phyloP scores from a whole-genome alignment of 1,284 basidiomycete genomes.

The Sanghuangporus baumii region DNA sequence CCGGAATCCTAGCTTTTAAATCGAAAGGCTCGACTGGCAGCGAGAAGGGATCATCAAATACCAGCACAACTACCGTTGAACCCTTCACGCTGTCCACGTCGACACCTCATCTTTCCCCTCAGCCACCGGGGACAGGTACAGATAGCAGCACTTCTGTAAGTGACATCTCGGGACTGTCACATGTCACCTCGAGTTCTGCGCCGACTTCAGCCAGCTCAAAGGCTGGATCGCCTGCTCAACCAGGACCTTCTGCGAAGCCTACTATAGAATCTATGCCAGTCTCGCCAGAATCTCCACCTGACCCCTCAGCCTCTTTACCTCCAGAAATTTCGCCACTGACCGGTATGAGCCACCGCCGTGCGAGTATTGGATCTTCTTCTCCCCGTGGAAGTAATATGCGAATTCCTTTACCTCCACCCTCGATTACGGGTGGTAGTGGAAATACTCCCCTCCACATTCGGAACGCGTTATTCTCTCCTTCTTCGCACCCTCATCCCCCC shows the following conservation, averaged over 20 bases:
- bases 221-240: constrained; percentile 3
- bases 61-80: background rate
- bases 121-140: background rate
- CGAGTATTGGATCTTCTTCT: constrained; percentile 14
- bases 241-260: background rate
- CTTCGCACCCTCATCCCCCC: constrained; percentile 1
- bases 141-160: constrained; percentile 13
- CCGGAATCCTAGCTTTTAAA: background rate
- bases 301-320: constrained; percentile 3
- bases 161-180: constrained; percentile 11
- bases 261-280: background rate
- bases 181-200: constrained; percentile 14
- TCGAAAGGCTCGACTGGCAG: background rate
- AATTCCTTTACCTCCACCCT: constrained; percentile 14
- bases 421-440: constrained; percentile 2
- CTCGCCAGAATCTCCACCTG: background rate
- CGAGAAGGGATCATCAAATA: background rate
- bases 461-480: constrained; percentile 6
- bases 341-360: constrained; percentile 14
- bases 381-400: background rate
- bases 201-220: constrained; percentile 18
- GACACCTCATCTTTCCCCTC: background rate
- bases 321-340: constrained; percentile 7
- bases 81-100: background rate
- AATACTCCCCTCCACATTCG: constrained; percentile 1